Evolutionary conservation across 129 eudicot genomes (phyloP).

Genomic region (Pseudognaphalium luteoalbum): DNA sequence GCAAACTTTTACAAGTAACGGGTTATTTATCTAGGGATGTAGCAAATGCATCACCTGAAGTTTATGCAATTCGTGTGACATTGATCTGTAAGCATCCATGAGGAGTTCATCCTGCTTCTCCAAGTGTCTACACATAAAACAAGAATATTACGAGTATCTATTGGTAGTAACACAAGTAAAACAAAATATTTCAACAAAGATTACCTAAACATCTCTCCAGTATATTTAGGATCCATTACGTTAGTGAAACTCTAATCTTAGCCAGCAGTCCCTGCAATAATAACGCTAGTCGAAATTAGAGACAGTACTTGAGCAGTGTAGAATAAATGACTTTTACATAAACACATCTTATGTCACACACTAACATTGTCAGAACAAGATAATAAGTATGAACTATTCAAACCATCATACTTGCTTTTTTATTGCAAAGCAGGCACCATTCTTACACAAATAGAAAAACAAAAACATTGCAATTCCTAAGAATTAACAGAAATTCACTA

Average conservation of each 20-base stretch:
- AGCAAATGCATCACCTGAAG: conserved; percentile 52
- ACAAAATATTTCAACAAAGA: neutral
- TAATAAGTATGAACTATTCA: too few relatives aligned
- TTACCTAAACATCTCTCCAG: conserved; percentile 53
- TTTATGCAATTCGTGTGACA: conserved; percentile 69
- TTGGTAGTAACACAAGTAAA: neutral
- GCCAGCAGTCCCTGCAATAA: neutral
- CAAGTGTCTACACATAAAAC: conserved; percentile 58
- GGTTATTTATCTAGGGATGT: neutral
- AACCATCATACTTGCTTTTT: too few relatives aligned
- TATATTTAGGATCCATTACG: conserved; percentile 58
- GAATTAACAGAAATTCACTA: too few relatives aligned
- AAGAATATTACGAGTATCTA: neutral
- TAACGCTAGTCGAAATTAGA: too few relatives aligned
- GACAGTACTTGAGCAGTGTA: too few relatives aligned
- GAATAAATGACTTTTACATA: too few relatives aligned
- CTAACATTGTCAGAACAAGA: too few relatives aligned
- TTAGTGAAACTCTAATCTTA: neutral
- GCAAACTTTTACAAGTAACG: neutral
- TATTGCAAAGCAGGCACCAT: too few relatives aligned
- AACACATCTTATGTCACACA: too few relatives aligned
- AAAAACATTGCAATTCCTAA: too few relatives aligned
- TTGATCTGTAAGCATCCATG: conserved; percentile 62
- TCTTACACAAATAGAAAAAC: too few relatives aligned
- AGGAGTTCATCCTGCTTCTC: conserved; percentile 83